phyloP scores from a whole-genome alignment of 108 stramenopile species.

The Fragilaria crotonensis region DNA sequence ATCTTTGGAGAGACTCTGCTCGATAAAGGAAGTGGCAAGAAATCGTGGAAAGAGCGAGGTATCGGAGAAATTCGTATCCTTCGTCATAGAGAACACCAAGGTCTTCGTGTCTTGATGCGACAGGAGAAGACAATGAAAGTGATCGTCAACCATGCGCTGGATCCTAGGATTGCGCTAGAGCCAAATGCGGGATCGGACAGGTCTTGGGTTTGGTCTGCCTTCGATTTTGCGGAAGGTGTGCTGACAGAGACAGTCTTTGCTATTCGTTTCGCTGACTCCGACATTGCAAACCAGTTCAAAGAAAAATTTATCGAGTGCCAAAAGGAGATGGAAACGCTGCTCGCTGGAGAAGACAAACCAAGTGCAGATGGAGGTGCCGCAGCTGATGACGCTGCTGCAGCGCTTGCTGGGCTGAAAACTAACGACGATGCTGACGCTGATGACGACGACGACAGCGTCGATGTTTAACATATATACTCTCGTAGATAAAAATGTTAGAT shows the following conservation, averaged over 20 bases:
- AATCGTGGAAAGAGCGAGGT: constrained; percentile 97
- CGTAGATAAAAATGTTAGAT: too few species aligned
- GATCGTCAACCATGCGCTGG: constrained; percentile 94
- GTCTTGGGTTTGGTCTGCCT: constrained; percentile 97
- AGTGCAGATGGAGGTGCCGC: constrained; percentile 54
- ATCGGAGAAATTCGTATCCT: constrained; percentile 95
- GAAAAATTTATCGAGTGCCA: constrained; percentile 79
- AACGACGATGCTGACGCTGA: constrained; percentile 38
- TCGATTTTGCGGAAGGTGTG: constrained; percentile 92
- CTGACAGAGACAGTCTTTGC: constrained; percentile 95
- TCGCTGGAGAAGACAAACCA: constrained; percentile 81
- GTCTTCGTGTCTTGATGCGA: constrained; percentile 93
- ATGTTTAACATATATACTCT: neutral
- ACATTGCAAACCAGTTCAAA: constrained; percentile 91
- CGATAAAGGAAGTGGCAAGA: constrained; percentile 95
- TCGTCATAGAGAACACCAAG: constrained; percentile 85
- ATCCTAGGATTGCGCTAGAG: constrained; percentile 92
- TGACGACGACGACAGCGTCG: constrained; percentile 14
- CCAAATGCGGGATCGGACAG: constrained; percentile 94
- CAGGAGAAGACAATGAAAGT: constrained; percentile 99
- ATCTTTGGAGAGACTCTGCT: constrained; percentile 95
- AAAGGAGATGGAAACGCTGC: constrained; percentile 75
- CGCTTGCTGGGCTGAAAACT: constrained; percentile 69
- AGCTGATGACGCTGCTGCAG: constrained; percentile 81
- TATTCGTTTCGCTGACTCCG: constrained; percentile 89